Evolutionary conservation across 768 basidiomycete species (phyloP).

Genomic region (Pleurotus pulmonarius): DNA sequence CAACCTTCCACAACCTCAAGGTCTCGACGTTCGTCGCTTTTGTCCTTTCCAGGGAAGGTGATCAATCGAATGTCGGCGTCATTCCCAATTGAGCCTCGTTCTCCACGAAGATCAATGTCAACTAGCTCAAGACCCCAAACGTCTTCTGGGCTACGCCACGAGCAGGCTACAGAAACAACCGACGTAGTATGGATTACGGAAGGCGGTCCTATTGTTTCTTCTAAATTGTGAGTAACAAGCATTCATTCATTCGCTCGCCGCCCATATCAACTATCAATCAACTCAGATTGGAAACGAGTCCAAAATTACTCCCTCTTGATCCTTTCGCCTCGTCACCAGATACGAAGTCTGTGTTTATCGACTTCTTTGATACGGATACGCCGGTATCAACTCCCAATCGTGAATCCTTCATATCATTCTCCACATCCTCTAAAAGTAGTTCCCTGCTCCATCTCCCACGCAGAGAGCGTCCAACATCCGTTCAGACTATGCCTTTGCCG

Average conservation of each 20-base stretch:
- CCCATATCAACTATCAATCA: not conserved
- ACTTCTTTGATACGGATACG: constrained; percentile 30
- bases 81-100: not conserved
- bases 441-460: constrained; percentile 15
- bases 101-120: not conserved
- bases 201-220: constrained; percentile 2
- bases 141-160: not conserved
- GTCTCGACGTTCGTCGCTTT: constrained; percentile 3
- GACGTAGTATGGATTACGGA: constrained; percentile 6
- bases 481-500: constrained; percentile 24
- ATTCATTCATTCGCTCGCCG: not conserved
- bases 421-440: constrained; percentile 26
- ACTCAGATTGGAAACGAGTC: constrained; percentile 13
- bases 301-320: constrained; percentile 24
- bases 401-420: constrained; percentile 40
- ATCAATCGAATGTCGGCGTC: constrained; percentile 1
- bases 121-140: not conserved
- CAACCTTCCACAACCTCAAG: not conserved
- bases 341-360: constrained; percentile 42
- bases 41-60: not conserved
- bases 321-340: constrained; percentile 36
- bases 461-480: constrained; percentile 19
- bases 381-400: constrained; percentile 22
- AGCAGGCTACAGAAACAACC: not conserved
- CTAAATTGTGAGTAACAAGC: constrained; percentile 8